A percentile compares a stretch with the other conserved stretches of the same genome.
Conservation (phyloP, 2,329 filamentous ascomycete species). For the Scedosporium minutisporum region DNA sequence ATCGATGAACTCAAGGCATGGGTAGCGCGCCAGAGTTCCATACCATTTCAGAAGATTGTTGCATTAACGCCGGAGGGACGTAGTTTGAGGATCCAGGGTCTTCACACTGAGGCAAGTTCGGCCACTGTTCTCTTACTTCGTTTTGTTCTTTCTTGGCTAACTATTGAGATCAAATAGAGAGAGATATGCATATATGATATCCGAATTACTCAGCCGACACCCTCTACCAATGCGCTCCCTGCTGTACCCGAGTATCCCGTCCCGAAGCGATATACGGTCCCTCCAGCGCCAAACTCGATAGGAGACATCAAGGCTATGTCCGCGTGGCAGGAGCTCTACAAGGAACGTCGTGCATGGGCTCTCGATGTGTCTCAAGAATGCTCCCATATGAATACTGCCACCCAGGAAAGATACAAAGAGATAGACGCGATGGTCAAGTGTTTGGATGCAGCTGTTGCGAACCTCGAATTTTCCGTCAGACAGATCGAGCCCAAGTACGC, state of each 20-base stretch:
- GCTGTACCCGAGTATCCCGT: constrained; percentile 38
- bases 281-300: constrained; percentile 72
- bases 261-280: constrained; percentile 46
- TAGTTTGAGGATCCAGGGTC: constrained; percentile 69
- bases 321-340: constrained; percentile 85
- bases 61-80: constrained; percentile 77
- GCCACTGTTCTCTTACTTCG: background rate
- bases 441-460: constrained; percentile 76
- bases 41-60: constrained; percentile 72
- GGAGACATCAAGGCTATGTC: constrained; percentile 68
- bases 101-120: constrained; percentile 65
- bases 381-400: constrained; percentile 49
- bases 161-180: constrained; percentile 44
- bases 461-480: constrained; percentile 67
- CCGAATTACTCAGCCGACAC: constrained; percentile 53
- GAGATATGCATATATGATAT: constrained; percentile 93
- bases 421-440: constrained; percentile 70
- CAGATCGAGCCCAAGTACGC: constrained; percentile 61
- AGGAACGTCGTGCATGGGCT: constrained; percentile 72
- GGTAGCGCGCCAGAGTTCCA: constrained; percentile 64
- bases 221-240: constrained; percentile 31
- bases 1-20: constrained; percentile 79
- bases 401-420: constrained; percentile 59
- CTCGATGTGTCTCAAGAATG: constrained; percentile 60
- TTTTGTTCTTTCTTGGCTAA: constrained; percentile 6